Conservation (phyloP, 805 yeast genomes). For the Yamadazyma kitorensis region DNA sequence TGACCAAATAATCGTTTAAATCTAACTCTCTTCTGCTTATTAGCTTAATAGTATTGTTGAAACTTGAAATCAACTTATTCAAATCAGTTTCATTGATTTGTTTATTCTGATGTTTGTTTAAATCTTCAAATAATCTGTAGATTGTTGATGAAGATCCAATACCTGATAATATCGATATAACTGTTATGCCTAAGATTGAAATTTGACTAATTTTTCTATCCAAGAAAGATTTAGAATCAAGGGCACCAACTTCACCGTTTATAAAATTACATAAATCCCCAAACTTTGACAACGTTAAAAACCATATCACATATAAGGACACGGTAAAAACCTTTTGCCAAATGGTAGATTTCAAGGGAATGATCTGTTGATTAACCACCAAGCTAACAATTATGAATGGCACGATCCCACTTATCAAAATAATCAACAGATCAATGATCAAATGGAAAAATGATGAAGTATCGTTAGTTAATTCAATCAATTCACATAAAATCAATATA, state of each 20-base stretch:
- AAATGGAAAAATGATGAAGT: conserved; percentile 33
- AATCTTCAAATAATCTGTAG: conserved; percentile 15
- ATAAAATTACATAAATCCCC: conserved; percentile 25
- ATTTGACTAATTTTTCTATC: conserved; percentile 45
- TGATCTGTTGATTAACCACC: conserved; percentile 24
- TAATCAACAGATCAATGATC: conserved; percentile 36
- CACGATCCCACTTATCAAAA: conserved; percentile 38
- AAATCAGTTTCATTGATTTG: conserved; percentile 29
- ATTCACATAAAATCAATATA: conserved; percentile 35
- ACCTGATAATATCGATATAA: conserved; percentile 50
- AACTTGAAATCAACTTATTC: conserved; percentile 32
- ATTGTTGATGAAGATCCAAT: conserved; percentile 51
- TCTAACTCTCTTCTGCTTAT: conserved; percentile 31
- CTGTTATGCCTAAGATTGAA: conserved; percentile 48
- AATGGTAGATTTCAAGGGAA: conserved; percentile 14
- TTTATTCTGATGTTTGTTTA: conserved; percentile 1
- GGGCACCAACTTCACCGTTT: background rate
- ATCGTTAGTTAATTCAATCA: conserved; percentile 11
- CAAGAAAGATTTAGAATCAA: conserved; percentile 23
- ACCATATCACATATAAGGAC: conserved; percentile 25
- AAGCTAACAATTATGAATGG: conserved; percentile 41
- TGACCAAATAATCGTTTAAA: conserved; percentile 18
- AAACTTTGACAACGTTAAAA: conserved; percentile 27
- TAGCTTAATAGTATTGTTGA: conserved; percentile 40
- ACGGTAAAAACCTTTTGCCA: background rate